Evolutionary conservation across 768 basidiomycete genomes (phyloP), one percentile per base, ranked within the genome.

Genomic region (Suillus lakei): DNA sequence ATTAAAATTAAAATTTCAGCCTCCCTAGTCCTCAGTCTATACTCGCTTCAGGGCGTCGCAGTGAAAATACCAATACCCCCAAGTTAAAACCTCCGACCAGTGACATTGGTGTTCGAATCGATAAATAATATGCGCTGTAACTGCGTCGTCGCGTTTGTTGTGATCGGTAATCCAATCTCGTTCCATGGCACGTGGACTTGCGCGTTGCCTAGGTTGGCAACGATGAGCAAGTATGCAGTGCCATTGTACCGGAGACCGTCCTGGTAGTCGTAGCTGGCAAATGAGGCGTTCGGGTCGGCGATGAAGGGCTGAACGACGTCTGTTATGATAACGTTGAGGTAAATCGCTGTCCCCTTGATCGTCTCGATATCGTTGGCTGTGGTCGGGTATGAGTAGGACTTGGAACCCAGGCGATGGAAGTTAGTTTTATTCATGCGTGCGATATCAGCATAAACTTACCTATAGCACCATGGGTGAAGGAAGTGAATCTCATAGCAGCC

Each of bases 351-450:
- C 0, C 68, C 68, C 50, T 71, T 71, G 55, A 77, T 74, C 12
- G 72, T 75, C 21, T 63, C 64, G 28, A 8, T 54, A 30, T 62
- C 63, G 26, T 67, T 68, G 3, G 72, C 66, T 7, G 67, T 65
- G 7, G 71, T 71, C 16, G 75, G 76, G 28, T 67, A 76, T 58
- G 68, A 63, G 64, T 67, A 76, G 5, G 74, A 77, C 0, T 77
- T 73, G 21, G 69, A 70, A 15, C 74, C 76, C 73, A 34, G 36
- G 18, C 10, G 34, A 23, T 15, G 38, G 4, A 36, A 36, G 23
- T 73, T 1, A 66, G 62, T 6, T 1, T 8, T 21, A 4, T 16
- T 28, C 39, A 10, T 44, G 6, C 12, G 56, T 39, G 15, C 21
- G 28, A 6, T 2, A 21, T 13, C 28, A 18, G 26, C 15, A 5